These are phyloP conservation scores for Termitomyces sp. DNA, from an alignment of 768 basidiomycete species.

Conservation along the genomic window DNA sequence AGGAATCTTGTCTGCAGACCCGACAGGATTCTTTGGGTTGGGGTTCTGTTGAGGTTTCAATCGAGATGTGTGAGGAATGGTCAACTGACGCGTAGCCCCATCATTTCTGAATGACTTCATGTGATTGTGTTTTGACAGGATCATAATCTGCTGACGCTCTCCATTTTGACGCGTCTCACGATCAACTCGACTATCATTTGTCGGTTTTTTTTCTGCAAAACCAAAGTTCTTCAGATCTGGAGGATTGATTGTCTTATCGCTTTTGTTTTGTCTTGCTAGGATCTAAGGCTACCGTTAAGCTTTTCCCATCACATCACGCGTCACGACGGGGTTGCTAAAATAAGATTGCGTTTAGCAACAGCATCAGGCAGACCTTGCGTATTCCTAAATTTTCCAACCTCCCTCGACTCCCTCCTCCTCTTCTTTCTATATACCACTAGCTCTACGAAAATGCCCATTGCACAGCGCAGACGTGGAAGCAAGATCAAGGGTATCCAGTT, in stretches of 20 bases:
- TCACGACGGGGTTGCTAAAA: slow-evolving; percentile 12
- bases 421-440: slow-evolving; percentile 4
- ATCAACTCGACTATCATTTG: too few relatives aligned
- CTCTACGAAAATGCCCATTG: slow-evolving; percentile 33
- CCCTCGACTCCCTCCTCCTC: slow-evolving; percentile 2
- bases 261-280: slow-evolving; percentile 9
- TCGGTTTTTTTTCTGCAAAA: neutral
- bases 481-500: slow-evolving; percentile 90
- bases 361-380: neutral
- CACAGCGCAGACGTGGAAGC: slow-evolving; percentile 52
- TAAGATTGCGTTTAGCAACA: neutral
- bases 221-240: neutral
- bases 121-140: slow-evolving; percentile 7
- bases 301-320: slow-evolving; percentile 8
- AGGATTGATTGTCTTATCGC: slow-evolving; percentile 2
- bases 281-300: slow-evolving; percentile 6
- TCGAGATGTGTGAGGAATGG: neutral
- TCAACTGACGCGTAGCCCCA: slow-evolving; percentile 1
- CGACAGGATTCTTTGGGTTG: neutral
- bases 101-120: neutral
- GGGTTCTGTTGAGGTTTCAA: neutral
- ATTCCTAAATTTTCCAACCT: slow-evolving; percentile 4
- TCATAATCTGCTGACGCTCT: neutral
- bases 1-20: neutral
- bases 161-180: neutral